phyloP scores from a whole-genome alignment of 345 rosid species.

The Moricandia arvensis region DNA sequence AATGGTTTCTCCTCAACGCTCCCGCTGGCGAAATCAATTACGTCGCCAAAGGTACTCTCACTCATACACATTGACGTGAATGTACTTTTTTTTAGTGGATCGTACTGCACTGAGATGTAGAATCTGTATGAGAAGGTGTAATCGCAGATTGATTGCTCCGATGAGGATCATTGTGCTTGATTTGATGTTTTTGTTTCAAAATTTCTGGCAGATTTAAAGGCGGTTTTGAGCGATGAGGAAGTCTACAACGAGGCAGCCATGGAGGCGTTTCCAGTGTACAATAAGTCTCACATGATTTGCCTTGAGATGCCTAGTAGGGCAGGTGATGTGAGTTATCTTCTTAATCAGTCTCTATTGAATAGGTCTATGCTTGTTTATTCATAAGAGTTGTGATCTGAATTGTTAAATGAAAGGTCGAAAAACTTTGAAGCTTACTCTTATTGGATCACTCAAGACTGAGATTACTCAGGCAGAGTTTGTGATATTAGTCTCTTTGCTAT shows the following conservation, averaged over 20 bases:
- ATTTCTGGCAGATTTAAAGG: constrained; percentile 61
- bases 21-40: constrained; percentile 98
- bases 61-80: neutral
- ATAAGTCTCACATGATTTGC: constrained; percentile 88
- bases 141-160: neutral
- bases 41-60: constrained; percentile 77
- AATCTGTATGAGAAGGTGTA: neutral
- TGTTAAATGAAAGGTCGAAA: neutral
- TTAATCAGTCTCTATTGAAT: neutral
- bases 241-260: constrained; percentile 71
- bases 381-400: too few relatives aligned
- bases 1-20: constrained; percentile 96
- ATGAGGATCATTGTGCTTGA: constrained; percentile 17
- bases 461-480: neutral
- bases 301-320: constrained; percentile 63
- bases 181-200: neutral
- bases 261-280: constrained; percentile 81
- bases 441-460: neutral
- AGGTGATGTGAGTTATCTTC: constrained; percentile 64
- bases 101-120: neutral
- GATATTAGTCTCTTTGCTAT: neutral
- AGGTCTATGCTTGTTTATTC: too few relatives aligned
- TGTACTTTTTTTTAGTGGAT: neutral
- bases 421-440: neutral
- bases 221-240: constrained; percentile 63